Conservation (phyloP, 106 monocot species). For the Cymbidium sinense region DNA sequence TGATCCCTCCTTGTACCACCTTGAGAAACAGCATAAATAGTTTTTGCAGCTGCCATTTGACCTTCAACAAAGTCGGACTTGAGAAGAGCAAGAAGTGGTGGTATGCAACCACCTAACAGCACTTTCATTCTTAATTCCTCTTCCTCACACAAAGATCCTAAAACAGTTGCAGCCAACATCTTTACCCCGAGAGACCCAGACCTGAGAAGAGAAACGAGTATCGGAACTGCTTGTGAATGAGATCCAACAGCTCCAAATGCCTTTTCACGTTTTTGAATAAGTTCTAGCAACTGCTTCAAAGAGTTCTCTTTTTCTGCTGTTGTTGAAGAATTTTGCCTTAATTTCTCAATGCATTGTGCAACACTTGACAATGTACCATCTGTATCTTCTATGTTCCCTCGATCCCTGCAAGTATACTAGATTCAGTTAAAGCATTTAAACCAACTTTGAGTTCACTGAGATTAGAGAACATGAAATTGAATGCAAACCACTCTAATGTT, state of each 20-base stretch:
- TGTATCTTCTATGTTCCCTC: constrained; percentile 68
- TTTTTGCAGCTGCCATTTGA: constrained; percentile 85
- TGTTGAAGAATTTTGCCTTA: constrained; percentile 61
- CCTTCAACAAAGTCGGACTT: constrained; percentile 71
- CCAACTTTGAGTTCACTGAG: not conserved
- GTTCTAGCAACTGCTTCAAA: constrained; percentile 82
- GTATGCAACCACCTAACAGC: constrained; percentile 93
- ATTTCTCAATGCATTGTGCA: constrained; percentile 89
- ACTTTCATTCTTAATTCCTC: constrained; percentile 94
- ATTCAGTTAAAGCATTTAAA: not conserved
- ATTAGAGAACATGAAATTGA: not conserved
- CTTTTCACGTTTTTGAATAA: constrained; percentile 77
- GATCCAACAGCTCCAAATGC: constrained; percentile 95
- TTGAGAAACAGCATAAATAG: constrained; percentile 93
- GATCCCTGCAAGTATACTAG: constrained; percentile 42
- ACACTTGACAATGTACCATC: constrained; percentile 92
- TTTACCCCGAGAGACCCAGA: constrained; percentile 80
- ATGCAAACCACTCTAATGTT: not conserved
- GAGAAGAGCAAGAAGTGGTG: constrained; percentile 81
- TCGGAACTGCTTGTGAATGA: constrained; percentile 94
- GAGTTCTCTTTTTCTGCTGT: constrained; percentile 79
- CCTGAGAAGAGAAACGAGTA: constrained; percentile 92
- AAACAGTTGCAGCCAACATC: constrained; percentile 63
- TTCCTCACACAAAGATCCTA: constrained; percentile 89
- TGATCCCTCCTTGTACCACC: constrained; percentile 79